Base-by-base conservation (phyloP, 352 stramenopile species). In the Phytophthora cryptogea region DNA sequence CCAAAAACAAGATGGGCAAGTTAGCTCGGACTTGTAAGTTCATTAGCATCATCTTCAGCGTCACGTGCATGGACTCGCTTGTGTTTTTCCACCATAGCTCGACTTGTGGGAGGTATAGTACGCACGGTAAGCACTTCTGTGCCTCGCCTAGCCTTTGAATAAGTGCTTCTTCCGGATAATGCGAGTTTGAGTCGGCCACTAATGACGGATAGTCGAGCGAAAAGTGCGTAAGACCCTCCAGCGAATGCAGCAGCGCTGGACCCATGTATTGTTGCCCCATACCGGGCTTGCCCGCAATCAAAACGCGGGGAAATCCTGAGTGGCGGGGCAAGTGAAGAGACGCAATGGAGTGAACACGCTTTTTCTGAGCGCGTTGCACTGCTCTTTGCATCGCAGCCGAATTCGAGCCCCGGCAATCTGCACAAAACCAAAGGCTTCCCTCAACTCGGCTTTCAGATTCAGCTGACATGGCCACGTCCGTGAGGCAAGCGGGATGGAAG, bases 31-130 rank as follows among this genome's bases (percentile, higher is more conserved):
- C 72, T 59, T 92, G 82, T 66, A 90, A 77, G 57, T 79, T 76
- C 66, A 79, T 79, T 26, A 95, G 60, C 80, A 94, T 84, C 79
- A 95, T 89, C 69, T 90, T 88, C 20, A 95, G 66, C 0, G 80
- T 73, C 35, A 80, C 41, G 44, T 92, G 83, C 78, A 92, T 89
- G 2, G 83, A 83, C 26, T 89, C 79, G 16, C 46, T 80, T 31
- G 80, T 88, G 39, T 91, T 83, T 17, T 76, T 72, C 82, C 79
- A 94, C 80, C 80, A 92, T 35, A 90, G 36, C 51, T 95, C 81
- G 8, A 81, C 64, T 42, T 95, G 78, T 16, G 88, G 88, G 1
- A 95, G 65, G 42, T 80, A 93, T 2, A 96, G 61, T 8, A 96
- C 78, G 37, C 86, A 94, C 10, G 87, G 88, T 4, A 90, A 58